phyloP scores from a whole-genome alignment of 2,329 filamentous ascomycete species.

The Stylonectria norvegica region DNA sequence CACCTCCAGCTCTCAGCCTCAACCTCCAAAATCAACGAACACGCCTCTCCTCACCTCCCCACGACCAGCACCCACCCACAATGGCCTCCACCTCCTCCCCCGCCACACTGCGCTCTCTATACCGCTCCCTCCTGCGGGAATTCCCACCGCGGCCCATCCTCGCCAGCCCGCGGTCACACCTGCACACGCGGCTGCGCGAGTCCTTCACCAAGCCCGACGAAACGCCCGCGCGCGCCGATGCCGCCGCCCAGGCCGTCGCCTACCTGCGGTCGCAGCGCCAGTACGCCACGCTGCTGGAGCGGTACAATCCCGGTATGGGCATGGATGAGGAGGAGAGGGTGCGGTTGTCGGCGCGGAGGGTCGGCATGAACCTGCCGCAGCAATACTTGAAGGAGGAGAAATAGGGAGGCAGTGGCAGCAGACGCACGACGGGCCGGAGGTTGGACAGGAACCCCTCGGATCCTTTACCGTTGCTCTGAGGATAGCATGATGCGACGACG shows the following conservation, averaged over 20 bases:
- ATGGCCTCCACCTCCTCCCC: constrained; percentile 39
- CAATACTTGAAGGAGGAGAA: constrained; percentile 41
- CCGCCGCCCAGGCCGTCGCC: constrained; percentile 71
- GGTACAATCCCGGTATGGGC: constrained; percentile 90
- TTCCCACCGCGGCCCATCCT: constrained; percentile 68
- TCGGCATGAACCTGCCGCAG: constrained; percentile 83
- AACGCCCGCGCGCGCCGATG: constrained; percentile 45
- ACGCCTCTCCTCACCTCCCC: neutral
- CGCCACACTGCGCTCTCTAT: constrained; percentile 67
- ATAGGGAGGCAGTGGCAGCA: neutral
- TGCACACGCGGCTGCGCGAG: constrained; percentile 31
- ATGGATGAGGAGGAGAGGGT: constrained; percentile 85
- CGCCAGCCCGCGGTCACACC: constrained; percentile 54
- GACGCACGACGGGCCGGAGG: too few relatives aligned
- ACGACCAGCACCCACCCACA: constrained; percentile 2
- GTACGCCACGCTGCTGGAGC: constrained; percentile 77
- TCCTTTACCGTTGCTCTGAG: too few relatives aligned
- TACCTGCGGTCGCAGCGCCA: constrained; percentile 83
- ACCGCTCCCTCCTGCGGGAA: constrained; percentile 85
- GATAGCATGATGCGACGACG: too few relatives aligned
- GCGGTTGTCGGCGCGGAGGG: constrained; percentile 75
- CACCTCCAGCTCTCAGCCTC: neutral
- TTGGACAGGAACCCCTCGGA: too few relatives aligned
- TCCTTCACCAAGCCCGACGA: constrained; percentile 27
- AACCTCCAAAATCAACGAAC: neutral